Conservation (phyloP, 768 basidiomycete species). For the Psilocybe cyanescens region DNA sequence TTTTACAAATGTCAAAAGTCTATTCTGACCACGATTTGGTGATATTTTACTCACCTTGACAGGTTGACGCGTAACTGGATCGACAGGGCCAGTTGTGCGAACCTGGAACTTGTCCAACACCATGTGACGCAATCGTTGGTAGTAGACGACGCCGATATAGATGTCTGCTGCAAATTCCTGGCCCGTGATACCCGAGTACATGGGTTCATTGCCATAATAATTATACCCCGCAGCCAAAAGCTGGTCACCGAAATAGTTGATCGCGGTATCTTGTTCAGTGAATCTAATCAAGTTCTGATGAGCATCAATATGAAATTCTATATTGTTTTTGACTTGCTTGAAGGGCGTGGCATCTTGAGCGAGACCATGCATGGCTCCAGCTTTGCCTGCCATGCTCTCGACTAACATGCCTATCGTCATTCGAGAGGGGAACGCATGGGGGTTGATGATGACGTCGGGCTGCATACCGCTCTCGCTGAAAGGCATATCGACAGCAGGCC, state of each 20-base stretch:
- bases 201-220: constrained; percentile 98
- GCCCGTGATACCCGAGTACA: constrained; percentile 99
- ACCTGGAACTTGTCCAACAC: constrained; percentile 99
- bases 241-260: constrained; percentile 97
- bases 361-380: constrained; percentile 97
- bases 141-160: constrained; percentile 98
- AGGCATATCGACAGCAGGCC: constrained; percentile 98
- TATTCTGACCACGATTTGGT: not conserved
- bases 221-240: constrained; percentile 94
- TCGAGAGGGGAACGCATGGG: constrained; percentile 98
- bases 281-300: constrained; percentile 56
- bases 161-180: constrained; percentile 99
- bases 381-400: constrained; percentile 99
- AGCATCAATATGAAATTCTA: not conserved
- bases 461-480: constrained; percentile 99
- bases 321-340: constrained; percentile 59
- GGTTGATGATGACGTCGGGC: constrained; percentile 99
- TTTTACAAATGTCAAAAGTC: constrained; percentile 1
- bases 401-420: constrained; percentile 99
- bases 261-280: constrained; percentile 95
- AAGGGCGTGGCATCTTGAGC: constrained; percentile 99
- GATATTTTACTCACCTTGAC: constrained; percentile 72
- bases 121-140: constrained; percentile 99
- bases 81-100: constrained; percentile 96
- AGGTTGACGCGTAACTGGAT: constrained; percentile 93